phyloP scores from a whole-genome alignment of 129 eudicot genomes.

The Flaveria robusta region DNA sequence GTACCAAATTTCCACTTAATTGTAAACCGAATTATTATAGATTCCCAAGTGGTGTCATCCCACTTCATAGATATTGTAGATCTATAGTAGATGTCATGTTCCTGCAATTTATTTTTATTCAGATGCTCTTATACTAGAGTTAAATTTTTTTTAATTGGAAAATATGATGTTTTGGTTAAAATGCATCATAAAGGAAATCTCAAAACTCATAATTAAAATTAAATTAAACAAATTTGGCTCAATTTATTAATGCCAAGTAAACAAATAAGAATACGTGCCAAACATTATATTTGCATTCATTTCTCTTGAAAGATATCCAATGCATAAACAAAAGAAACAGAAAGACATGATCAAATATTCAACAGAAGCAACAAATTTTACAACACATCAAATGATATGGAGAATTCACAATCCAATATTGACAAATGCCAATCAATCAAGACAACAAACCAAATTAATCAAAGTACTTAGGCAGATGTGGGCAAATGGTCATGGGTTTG shows the following conservation, averaged over 20 bases:
- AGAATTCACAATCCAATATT: constrained; percentile 26
- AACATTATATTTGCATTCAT: constrained; percentile 20
- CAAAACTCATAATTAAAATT: background rate
- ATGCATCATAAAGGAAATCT: background rate
- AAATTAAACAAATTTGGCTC: background rate
- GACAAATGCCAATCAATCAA: constrained; percentile 16
- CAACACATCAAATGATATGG: constrained; percentile 9
- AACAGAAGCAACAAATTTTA: constrained; percentile 2
- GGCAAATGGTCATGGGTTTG: constrained; percentile 60
- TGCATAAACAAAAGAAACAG: constrained; percentile 1
- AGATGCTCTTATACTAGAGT: no score
- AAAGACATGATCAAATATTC: constrained; percentile 3
- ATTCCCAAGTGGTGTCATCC: no score
- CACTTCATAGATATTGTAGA: no score
- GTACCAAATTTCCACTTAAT: no score
- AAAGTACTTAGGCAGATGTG: constrained; percentile 34
- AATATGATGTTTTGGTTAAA: no score
- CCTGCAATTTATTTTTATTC: no score
- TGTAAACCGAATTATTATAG: no score
- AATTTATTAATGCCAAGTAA: no score
- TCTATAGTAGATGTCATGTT: no score
- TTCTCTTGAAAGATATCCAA: background rate
- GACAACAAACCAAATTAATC: background rate
- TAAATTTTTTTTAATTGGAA: no score
- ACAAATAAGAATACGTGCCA: background rate